phyloP scores from a whole-genome alignment of 306 rosid species.

The Cicer arietinum region DNA sequence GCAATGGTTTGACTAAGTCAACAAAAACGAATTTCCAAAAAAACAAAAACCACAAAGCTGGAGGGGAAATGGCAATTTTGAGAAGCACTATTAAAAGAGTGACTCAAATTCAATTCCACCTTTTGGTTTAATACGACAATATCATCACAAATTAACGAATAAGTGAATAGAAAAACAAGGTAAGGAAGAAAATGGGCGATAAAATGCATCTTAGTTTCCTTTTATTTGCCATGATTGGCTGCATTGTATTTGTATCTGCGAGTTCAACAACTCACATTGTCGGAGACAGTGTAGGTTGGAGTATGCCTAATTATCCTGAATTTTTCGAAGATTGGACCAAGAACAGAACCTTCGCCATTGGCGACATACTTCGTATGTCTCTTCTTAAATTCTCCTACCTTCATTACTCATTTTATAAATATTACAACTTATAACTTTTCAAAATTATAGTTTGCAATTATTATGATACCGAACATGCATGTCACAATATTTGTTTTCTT shows the following conservation, averaged over 20 bases:
- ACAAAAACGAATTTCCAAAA: background rate
- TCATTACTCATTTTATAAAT: background rate
- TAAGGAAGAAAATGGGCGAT: slow-evolving; percentile 43
- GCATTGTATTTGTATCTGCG: slow-evolving; percentile 43
- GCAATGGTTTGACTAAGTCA: slow-evolving; percentile 46
- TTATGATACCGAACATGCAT: background rate
- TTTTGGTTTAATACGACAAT: slow-evolving; percentile 32
- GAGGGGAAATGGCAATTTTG: slow-evolving; percentile 11
- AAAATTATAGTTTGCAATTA: too few species aligned
- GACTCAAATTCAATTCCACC: slow-evolving; percentile 7
- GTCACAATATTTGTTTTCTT: background rate
- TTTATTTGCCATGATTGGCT: slow-evolving; percentile 38
- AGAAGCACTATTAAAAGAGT: slow-evolving; percentile 9
- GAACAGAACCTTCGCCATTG: slow-evolving; percentile 60
- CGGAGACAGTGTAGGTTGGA: slow-evolving; percentile 76
- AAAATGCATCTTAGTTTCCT: slow-evolving; percentile 44
- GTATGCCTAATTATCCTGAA: slow-evolving; percentile 43
- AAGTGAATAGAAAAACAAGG: background rate
- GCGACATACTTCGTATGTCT: slow-evolving; percentile 68
- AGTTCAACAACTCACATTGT: slow-evolving; percentile 60
- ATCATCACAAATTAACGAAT: slow-evolving; percentile 30
- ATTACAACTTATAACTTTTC: too few species aligned
- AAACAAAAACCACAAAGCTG: background rate
- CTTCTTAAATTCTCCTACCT: background rate
- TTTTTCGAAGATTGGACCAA: slow-evolving; percentile 63